These are phyloP conservation scores for Nemania sp. DNA, from an alignment of 2,329 filamentous ascomycete species.

Conservation along the genomic window DNA sequence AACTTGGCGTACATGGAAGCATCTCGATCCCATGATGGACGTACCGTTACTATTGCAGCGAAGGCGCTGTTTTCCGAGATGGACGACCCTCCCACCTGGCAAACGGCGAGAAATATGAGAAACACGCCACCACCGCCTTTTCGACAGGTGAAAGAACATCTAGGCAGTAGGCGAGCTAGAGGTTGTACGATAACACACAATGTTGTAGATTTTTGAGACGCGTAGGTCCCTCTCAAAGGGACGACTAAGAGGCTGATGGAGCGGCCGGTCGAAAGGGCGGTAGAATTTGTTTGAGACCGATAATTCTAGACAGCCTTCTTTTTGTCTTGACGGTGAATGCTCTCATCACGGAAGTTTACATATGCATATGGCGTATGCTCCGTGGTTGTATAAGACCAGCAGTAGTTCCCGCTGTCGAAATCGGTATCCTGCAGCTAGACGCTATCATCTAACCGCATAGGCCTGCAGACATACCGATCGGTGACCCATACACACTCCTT, in stretches of 20 bases:
- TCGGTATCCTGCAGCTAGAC: slow-evolving; percentile 2
- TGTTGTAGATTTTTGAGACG: slow-evolving; percentile 22
- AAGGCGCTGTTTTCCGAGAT: not conserved
- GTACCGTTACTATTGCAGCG: no score
- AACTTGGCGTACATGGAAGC: not conserved
- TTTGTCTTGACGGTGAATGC: not conserved
- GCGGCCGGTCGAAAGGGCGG: slow-evolving; percentile 17
- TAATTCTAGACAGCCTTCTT: not conserved
- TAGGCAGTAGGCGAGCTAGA: not conserved
- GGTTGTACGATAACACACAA: slow-evolving; percentile 16
- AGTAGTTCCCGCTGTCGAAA: not conserved
- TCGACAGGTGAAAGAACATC: slow-evolving; percentile 8
- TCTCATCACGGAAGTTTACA: slow-evolving; percentile 3
- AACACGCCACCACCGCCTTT: slow-evolving; percentile 16
- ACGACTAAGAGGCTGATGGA: not conserved
- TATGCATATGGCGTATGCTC: not conserved
- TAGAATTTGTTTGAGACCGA: slow-evolving; percentile 11
- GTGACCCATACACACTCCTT: not conserved
- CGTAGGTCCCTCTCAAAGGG: slow-evolving; percentile 9
- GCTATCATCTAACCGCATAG: not conserved
- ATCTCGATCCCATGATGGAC: not conserved
- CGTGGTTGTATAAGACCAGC: slow-evolving; percentile 18
- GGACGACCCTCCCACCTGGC: not conserved
- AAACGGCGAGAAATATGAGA: slow-evolving; percentile 1
- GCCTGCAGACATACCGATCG: not conserved